Evolutionary conservation across 2,329 filamentous ascomycete genomes (phyloP).

Genomic region (Pseudogymnoascus sp.): DNA sequence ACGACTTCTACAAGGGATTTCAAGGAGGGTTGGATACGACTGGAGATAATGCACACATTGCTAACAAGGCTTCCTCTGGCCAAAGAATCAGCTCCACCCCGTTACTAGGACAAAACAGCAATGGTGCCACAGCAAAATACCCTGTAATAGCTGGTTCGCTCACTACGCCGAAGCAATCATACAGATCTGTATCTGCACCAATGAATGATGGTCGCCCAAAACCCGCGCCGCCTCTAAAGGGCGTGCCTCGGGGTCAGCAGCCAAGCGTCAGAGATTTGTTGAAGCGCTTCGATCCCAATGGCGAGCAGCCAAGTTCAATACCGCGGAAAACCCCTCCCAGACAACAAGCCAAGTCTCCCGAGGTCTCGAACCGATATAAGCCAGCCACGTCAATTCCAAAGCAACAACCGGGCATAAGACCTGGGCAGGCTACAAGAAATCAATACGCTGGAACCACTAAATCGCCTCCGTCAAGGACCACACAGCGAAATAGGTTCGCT

Average conservation of each 20-base stretch:
- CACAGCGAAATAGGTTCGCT: conserved; percentile 39
- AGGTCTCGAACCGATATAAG: neutral
- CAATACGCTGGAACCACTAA: neutral
- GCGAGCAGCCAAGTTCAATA: conserved; percentile 26
- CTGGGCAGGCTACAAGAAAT: conserved; percentile 14
- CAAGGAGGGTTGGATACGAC: conserved; percentile 26
- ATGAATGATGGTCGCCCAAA: conserved; percentile 33
- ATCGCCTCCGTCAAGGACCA: conserved; percentile 21
- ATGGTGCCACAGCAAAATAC: conserved; percentile 41
- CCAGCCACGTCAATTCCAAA: neutral
- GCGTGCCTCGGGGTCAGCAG: conserved; percentile 31
- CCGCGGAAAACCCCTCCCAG: neutral
- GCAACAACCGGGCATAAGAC: conserved; percentile 8
- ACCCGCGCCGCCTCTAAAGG: conserved; percentile 22
- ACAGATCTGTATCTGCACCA: conserved; percentile 49
- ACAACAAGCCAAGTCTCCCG: neutral
- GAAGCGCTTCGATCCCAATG: conserved; percentile 65
- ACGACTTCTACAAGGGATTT: conserved; percentile 43
- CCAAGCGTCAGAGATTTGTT: conserved; percentile 75
- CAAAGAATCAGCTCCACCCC: conserved; percentile 27
- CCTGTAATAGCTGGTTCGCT: conserved; percentile 34
- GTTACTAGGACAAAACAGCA: conserved; percentile 42
- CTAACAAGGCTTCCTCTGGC: neutral
- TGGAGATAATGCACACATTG: neutral
- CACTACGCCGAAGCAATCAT: conserved; percentile 34